Evolutionary conservation across 805 yeast species (phyloP).

Genomic region (Cyberlindnera maritima): DNA sequence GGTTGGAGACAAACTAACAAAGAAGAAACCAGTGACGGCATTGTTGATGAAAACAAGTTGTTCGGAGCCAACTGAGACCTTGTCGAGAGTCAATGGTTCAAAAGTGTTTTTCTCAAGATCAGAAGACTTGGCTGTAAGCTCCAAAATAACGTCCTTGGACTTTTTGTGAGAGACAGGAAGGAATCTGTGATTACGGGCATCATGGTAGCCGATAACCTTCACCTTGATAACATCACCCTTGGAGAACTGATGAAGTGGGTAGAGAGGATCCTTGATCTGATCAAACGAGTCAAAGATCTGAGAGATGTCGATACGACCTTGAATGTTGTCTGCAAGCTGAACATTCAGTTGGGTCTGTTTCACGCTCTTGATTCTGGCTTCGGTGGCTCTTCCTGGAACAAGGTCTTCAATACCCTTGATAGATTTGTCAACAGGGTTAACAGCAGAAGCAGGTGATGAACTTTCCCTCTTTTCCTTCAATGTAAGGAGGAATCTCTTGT

Average conservation of each 20-base stretch:
- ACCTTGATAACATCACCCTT: conserved; percentile 58
- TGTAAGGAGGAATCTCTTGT: conserved; percentile 68
- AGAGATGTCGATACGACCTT: conserved; percentile 76
- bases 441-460: conserved; percentile 25
- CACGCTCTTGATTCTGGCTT: conserved; percentile 57
- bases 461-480: conserved; percentile 39
- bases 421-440: conserved; percentile 60
- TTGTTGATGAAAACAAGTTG: conserved; percentile 66
- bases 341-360: conserved; percentile 76
- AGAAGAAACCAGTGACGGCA: conserved; percentile 53
- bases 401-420: conserved; percentile 49
- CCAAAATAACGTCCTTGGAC: conserved; percentile 56
- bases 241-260: conserved; percentile 59
- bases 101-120: conserved; percentile 31
- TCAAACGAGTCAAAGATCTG: conserved; percentile 55
- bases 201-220: conserved; percentile 74
- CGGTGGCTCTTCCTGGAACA: conserved; percentile 57
- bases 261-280: conserved; percentile 53
- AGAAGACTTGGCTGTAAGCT: conserved; percentile 54
- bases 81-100: conserved; percentile 36
- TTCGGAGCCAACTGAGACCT: conserved; percentile 47
- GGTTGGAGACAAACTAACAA: conserved; percentile 69
- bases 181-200: conserved; percentile 64
- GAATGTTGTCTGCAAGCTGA: conserved; percentile 69
- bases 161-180: conserved; percentile 60